Base-by-base conservation (phyloP, 1,284 basidiomycete genomes). In the Fistulinella staudtii region DNA sequence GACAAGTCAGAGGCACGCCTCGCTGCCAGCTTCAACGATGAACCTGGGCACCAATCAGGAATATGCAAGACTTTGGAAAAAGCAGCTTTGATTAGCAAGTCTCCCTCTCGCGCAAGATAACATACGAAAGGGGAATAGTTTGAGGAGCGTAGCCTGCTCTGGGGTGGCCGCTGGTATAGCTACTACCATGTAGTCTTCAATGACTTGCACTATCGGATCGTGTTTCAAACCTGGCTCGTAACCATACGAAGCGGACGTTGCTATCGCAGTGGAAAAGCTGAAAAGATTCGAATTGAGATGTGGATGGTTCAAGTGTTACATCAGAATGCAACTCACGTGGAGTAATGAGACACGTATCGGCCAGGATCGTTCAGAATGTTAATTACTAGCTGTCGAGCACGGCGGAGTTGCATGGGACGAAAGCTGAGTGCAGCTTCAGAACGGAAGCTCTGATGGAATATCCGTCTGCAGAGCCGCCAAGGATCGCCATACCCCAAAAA, bases 21-120 rank as follows among this genome's bases (percentile, higher is more conserved):
- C 9, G 54, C 52, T n/a, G 45, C 43, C 8, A 40, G 39, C 31
- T 50, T 54, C 10, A 52, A 15, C 14, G 41, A 49, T 4, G 54
- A 47, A 1, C 56, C 56, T 0, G 58, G 56, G 23, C 46, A 28
- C 56, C 58, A 58, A 20, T 55, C 46, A 14, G 56, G 56, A 10
- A 58, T 22, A 8, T 38, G 17, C 3, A 61, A 27, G 6, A 58
- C 56, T 56, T 29, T 49, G 18, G 5, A 25, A 6, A 29, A 3
- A 6, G 23, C 6, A 17, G 22, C 20, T 15, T 9, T 17, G 10
- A 36, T 10, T 13, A 7, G 8, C 3, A 36, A 3, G 21, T 15
- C 14, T 8, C 15, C 33, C 10, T 36, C 9, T 18, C 3, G 15
- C 25, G 22, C 10, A 17, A 2, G 6, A 23, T 13, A 28, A 36